Evolutionary conservation across 2,329 filamentous ascomycete genomes (phyloP), one percentile per base, ranked within the genome.

Genomic region (Curvularia lunata): DNA sequence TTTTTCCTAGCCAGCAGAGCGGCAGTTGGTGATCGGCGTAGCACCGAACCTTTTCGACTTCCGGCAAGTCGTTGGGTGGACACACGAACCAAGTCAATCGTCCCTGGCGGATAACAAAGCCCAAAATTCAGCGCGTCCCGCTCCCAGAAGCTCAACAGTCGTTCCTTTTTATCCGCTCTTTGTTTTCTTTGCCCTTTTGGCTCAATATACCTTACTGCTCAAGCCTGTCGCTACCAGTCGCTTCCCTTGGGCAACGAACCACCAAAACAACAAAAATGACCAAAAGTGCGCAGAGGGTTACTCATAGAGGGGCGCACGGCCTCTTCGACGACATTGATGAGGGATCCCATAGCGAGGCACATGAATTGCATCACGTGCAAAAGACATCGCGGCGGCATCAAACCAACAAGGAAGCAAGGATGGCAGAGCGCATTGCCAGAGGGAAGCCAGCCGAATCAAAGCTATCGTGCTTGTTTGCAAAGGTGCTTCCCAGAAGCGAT

Each of bases 391-490:
- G 34, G 34, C 34, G 34, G 5, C 40, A 25, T n/a, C n/a, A n/a
- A 4, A 25, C 19, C 18, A 16, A 4, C 5, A 42, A 25, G 16
- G 34, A 54, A 10, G 50, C 27, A 23, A 55, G 48, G 18, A 46
- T 23, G 5, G 48, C 49, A n/a, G 32, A 43, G 9, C 45, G 52
- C 8, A 21, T n/a, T 12, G 42, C 42, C 3, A n/a, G 45, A 13
- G 45, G 58, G 9, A 58, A 50, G 30, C 18, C 45, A 12, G 19
- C 42, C 34, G 12, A 19, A 13, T 52, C 49, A 12, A 37, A 37
- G 8, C 5, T 37, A 37, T 37, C 34, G 16, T 37, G 16, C 16
- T 7, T 37, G 34, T n/a, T 37, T 37, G 34, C 34, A 18, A 37
- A 37, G 13, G 16, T 37, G 34, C 34, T 37, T 37, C 13, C 34